Evolutionary conservation across 2,329 filamentous ascomycete species (phyloP).

Genomic region (Fusarium metavorans): DNA sequence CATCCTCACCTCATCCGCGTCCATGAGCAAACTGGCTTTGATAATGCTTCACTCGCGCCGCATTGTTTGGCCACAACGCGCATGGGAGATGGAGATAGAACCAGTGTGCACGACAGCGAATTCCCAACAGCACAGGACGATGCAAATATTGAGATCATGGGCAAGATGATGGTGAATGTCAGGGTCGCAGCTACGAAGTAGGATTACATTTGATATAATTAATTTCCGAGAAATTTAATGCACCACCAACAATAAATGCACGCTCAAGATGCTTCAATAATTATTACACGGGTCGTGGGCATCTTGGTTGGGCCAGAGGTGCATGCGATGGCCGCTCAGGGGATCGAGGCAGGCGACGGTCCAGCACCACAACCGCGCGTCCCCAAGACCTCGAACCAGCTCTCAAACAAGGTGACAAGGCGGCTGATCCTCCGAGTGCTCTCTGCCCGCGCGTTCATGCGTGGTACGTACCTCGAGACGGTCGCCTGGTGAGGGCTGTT

Average conservation of each 20-base stretch:
- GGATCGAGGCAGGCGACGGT: constrained; percentile 1
- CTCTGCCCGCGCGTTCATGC: not conserved
- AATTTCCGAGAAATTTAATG: not conserved
- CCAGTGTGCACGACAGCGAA: accelerated
- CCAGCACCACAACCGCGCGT: not conserved
- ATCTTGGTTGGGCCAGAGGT: not conserved
- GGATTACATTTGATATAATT: not conserved
- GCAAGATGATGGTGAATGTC: not conserved
- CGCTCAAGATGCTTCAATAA: accelerated
- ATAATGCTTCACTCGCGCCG: not conserved
- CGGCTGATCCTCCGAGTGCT: not conserved
- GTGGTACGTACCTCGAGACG: not conserved
- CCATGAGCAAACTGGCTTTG: not conserved
- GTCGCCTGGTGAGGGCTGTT: not conserved
- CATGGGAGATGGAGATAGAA: accelerated
- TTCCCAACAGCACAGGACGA: too few species aligned
- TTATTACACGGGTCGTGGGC: not conserved
- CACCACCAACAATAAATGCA: accelerated
- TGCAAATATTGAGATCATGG: not conserved
- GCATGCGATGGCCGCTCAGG: constrained; percentile 13
- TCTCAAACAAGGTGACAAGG: not conserved
- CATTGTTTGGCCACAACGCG: not conserved
- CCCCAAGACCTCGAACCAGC: not conserved
- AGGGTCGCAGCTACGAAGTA: not conserved
- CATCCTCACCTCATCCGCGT: not conserved